These are phyloP conservation scores for Lactarius trivialis DNA, from an alignment of 768 basidiomycete genomes.

Conservation along the genomic window DNA sequence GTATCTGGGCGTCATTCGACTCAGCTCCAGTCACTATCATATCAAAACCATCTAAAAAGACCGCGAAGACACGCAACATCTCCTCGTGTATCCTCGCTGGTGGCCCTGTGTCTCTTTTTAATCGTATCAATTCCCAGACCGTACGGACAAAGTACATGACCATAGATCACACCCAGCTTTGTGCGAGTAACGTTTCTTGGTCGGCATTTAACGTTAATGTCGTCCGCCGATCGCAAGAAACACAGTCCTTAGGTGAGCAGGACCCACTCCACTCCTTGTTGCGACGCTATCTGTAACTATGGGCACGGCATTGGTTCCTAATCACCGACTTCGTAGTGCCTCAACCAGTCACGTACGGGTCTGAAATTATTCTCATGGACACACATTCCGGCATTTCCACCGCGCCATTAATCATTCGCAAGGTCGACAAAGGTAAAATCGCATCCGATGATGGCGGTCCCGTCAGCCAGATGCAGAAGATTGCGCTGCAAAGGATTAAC, in stretches of 20 bases:
- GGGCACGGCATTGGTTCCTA: neutral
- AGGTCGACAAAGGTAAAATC: constrained; percentile 86
- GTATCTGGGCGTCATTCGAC: constrained; percentile 86
- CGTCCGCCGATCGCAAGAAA: constrained; percentile 64
- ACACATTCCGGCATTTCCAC: constrained; percentile 80
- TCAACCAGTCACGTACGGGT: constrained; percentile 87
- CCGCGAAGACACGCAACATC: constrained; percentile 89
- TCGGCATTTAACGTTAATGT: constrained; percentile 93
- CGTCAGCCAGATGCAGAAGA: constrained; percentile 95
- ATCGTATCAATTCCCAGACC: constrained; percentile 94
- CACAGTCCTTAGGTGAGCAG: constrained; percentile 55
- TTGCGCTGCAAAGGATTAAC: constrained; percentile 81
- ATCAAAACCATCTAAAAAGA: constrained; percentile 96
- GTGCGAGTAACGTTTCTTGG: constrained; percentile 89
- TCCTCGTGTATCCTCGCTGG: constrained; percentile 86
- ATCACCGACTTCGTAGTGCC: constrained; percentile 38
- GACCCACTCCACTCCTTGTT: constrained; percentile 38
- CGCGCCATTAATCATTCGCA: constrained; percentile 80
- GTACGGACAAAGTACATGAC: constrained; percentile 98
- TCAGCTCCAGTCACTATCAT: constrained; percentile 92
- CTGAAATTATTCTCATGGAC: constrained; percentile 80
- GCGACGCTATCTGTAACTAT: constrained; percentile 1
- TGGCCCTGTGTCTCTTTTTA: constrained; percentile 88
- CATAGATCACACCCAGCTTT: constrained; percentile 73
- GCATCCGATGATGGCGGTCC: constrained; percentile 86